Evolutionary conservation across 495 filamentous ascomycete genomes (phyloP).

Genomic region (Wilcoxina mikolae): DNA sequence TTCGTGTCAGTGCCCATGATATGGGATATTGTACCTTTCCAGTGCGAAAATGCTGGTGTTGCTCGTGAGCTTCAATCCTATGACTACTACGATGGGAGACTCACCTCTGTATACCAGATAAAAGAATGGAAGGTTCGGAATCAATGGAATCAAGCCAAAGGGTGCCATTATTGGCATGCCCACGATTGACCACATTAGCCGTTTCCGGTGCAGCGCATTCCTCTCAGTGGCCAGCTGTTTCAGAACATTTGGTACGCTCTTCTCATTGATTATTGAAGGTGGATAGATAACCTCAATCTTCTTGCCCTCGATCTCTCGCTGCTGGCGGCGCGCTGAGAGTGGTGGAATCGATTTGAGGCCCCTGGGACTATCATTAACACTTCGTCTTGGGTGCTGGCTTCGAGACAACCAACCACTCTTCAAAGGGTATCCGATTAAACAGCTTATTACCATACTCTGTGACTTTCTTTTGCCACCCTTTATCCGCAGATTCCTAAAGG

Average conservation of each 20-base stretch:
- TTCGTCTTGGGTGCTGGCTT: not conserved
- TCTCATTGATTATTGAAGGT: constrained; percentile 45
- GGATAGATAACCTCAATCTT: constrained; percentile 71
- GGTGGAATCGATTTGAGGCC: constrained; percentile 88
- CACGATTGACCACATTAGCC: constrained; percentile 63
- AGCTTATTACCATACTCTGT: constrained; percentile 74
- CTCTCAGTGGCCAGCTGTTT: constrained; percentile 58
- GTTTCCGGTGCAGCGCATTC: constrained; percentile 57
- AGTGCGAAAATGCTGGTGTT: constrained; percentile 45
- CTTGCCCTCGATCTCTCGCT: constrained; percentile 46
- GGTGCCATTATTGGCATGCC: constrained; percentile 76
- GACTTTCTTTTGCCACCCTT: constrained; percentile 72
- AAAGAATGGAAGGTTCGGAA: constrained; percentile 59
- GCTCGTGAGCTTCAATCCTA: not conserved
- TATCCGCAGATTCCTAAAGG: constrained; percentile 66
- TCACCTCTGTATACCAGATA: constrained; percentile 72
- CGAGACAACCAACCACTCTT: constrained; percentile 55
- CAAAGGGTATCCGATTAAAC: constrained; percentile 74
- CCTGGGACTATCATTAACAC: constrained; percentile 18
- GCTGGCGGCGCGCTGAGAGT: constrained; percentile 48
- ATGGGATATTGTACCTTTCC: too few species aligned
- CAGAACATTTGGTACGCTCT: constrained; percentile 46
- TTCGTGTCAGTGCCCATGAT: too few species aligned
- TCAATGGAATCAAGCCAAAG: constrained; percentile 66
- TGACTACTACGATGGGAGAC: constrained; percentile 27